Base-by-base conservation (phyloP, 176 grass and related monocot species). In the Cenchrus americanus region DNA sequence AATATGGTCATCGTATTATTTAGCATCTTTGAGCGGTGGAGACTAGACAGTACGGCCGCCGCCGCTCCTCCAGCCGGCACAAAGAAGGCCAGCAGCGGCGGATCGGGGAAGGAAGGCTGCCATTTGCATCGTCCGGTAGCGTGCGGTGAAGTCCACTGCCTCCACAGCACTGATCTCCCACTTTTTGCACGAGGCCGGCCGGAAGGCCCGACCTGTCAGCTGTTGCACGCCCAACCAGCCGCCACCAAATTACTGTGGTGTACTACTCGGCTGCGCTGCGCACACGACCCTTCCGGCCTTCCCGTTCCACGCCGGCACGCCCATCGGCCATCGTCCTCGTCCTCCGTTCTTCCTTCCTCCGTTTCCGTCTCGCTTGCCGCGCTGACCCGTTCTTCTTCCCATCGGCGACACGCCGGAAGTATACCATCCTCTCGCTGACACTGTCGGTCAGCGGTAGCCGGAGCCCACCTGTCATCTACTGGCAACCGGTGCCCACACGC, bases 401-500 rank as follows among this genome's bases (percentile, higher is more conserved):
- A 4, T 54, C 42, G 34, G 46, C 18, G 0, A 10, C 19, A 69
- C 53, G 3, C 50, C n/a, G 52, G 0, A 43, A 11, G 14, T 6
- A 10, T 6, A 10, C 30, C 24, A 30, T n/a, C 46, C 19, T 2
- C 14, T 22, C 77, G 10, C 63, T 57, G 82, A 34, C 53, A 54
- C 0, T 1, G 34, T 11, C 0, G 53, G 44, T 22, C 75, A 53
- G 0, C 0, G 0, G 0, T 12, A 1, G 0, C 2, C 54, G 0
- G 1, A 3, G 14, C 71, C 78, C 78, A 77, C 71, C 64, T 10
- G 83, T 77, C 83, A 82, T 82, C 48, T 18, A 4, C 66, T 79
- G 84, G 18, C 77, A 46, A 14, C 32, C 12, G 69, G 78, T 66
- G 78, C 69, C 71, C 34, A 37, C 34, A 37, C 34, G 34, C 34